A percentile compares a stretch with the other conserved stretches of the same genome.
phyloP scores from a whole-genome alignment of 192 early-diverging fungal genomes.

The Umbelopsis vinacea region DNA sequence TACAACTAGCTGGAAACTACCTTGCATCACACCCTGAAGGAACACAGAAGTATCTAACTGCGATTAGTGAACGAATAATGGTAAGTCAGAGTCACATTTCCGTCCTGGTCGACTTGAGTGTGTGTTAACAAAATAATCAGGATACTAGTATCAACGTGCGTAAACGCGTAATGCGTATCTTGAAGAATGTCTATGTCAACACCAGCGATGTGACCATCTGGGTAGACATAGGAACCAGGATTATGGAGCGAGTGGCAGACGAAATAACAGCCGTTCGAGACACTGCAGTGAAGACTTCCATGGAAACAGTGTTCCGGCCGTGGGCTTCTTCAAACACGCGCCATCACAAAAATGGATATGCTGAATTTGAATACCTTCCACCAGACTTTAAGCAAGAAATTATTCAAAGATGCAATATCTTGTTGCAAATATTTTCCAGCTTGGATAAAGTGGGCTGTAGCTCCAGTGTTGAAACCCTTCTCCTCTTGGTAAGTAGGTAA shows the following conservation, averaged over 20 bases:
- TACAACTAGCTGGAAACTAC: conserved; percentile 87
- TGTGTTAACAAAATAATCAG: conserved; percentile 32
- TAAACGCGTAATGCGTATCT: conserved; percentile 81
- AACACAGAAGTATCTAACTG: conserved; percentile 75
- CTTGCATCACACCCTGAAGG: conserved; percentile 68
- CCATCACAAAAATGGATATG: conserved; percentile 20
- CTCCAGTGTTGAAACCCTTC: conserved; percentile 52
- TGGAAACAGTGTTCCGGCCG: conserved; percentile 74
- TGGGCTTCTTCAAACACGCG: conserved; percentile 29
- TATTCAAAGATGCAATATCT: conserved; percentile 7
- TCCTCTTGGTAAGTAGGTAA: conserved; percentile 32
- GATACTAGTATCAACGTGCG: conserved; percentile 90
- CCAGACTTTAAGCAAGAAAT: conserved; percentile 24
- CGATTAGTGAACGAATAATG: conserved; percentile 79
- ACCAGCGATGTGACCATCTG: conserved; percentile 49
- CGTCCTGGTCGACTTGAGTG: not conserved
- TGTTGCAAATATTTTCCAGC: conserved; percentile 19
- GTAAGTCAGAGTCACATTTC: conserved; percentile 41
- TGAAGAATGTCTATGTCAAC: conserved; percentile 73
- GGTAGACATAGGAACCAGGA: conserved; percentile 72
- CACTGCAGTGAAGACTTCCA: conserved; percentile 68
- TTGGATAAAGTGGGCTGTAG: conserved; percentile 22
- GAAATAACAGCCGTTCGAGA: conserved; percentile 65
- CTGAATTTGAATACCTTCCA: conserved; percentile 17
- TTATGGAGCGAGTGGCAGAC: conserved; percentile 70